Evolutionary conservation across 2,329 filamentous ascomycete species (phyloP).

Genomic region (Hypoxylon sp.): DNA sequence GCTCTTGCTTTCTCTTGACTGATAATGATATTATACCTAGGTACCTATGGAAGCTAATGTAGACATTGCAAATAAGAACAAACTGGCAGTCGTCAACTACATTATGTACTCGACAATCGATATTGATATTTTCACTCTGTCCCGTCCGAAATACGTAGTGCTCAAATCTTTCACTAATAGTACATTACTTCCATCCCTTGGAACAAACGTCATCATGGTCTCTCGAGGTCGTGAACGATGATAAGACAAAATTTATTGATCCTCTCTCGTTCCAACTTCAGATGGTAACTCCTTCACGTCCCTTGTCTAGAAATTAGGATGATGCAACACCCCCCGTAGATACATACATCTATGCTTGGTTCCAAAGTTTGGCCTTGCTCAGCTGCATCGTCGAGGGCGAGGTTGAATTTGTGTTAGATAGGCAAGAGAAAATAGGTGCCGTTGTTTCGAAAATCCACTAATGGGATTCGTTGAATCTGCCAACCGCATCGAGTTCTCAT

Average conservation of each 20-base stretch:
- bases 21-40: slow-evolving; percentile 2
- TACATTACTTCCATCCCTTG: slow-evolving; percentile 49
- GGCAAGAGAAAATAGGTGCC: slow-evolving; percentile 45
- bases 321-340: slow-evolving; percentile 41
- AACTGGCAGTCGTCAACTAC: not conserved
- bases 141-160: slow-evolving; percentile 46
- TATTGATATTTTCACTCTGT: slow-evolving; percentile 44
- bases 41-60: not conserved
- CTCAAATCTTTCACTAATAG: slow-evolving; percentile 52
- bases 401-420: slow-evolving; percentile 41
- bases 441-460: slow-evolving; percentile 31
- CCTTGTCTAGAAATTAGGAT: slow-evolving; percentile 45
- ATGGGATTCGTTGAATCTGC: slow-evolving; percentile 28
- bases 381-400: slow-evolving; percentile 40
- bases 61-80: slow-evolving; percentile 2
- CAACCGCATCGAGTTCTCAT: slow-evolving; percentile 22
- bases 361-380: slow-evolving; percentile 47
- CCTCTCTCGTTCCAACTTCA: slow-evolving; percentile 41
- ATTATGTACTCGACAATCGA: slow-evolving; percentile 26
- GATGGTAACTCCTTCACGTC: slow-evolving; percentile 37
- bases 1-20: slow-evolving; percentile 3
- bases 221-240: slow-evolving; percentile 39
- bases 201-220: slow-evolving; percentile 39
- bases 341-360: slow-evolving; percentile 52
- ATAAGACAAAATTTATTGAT: slow-evolving; percentile 44